Evolutionary conservation across 2,329 filamentous ascomycete species (phyloP).

Genomic region (Cercospora beticola): DNA sequence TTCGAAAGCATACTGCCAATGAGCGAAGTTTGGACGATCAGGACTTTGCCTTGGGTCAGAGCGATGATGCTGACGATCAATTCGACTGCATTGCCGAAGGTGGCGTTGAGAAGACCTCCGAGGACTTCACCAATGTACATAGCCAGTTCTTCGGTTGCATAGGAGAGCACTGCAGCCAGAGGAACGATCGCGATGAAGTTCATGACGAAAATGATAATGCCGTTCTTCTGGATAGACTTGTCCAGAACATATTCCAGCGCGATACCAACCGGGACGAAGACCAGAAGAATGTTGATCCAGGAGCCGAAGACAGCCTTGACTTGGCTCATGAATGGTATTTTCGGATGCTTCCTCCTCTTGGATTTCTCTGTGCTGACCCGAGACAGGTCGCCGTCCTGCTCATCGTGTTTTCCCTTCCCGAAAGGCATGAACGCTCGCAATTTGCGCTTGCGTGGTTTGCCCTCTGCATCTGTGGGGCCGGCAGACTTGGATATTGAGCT

Average conservation of each 20-base stretch:
- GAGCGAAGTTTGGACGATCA: conserved; percentile 88
- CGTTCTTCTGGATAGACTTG: conserved; percentile 46
- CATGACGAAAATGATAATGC: conserved; percentile 69
- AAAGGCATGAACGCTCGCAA: conserved; percentile 27
- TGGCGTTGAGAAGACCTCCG: conserved; percentile 84
- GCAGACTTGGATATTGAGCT: conserved; percentile 19
- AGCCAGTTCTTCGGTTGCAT: conserved; percentile 87
- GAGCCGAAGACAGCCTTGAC: conserved; percentile 74
- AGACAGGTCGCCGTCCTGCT: conserved; percentile 8
- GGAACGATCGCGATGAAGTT: conserved; percentile 95
- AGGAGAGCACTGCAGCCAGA: conserved; percentile 80
- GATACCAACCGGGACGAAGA: conserved; percentile 76
- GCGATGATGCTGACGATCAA: conserved; percentile 74
- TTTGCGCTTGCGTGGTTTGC: conserved; percentile 27
- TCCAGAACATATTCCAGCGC: conserved; percentile 62
- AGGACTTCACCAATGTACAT: conserved; percentile 75
- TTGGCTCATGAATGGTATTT: conserved; percentile 48
- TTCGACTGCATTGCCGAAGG: conserved; percentile 66
- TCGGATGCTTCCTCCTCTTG: conserved; percentile 28
- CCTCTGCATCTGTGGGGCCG: conserved; percentile 15
- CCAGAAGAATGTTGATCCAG: conserved; percentile 80
- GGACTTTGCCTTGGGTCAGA: conserved; percentile 67
- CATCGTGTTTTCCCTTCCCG: conserved; percentile 10
- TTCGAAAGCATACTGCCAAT: conserved; percentile 92
- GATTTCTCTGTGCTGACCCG: conserved; percentile 24